Percentiles rank a stretch among this genome's conserved stretches.
phyloP scores from a whole-genome alignment of 768 basidiomycete genomes.

The Candolleomyces eurysporus region DNA sequence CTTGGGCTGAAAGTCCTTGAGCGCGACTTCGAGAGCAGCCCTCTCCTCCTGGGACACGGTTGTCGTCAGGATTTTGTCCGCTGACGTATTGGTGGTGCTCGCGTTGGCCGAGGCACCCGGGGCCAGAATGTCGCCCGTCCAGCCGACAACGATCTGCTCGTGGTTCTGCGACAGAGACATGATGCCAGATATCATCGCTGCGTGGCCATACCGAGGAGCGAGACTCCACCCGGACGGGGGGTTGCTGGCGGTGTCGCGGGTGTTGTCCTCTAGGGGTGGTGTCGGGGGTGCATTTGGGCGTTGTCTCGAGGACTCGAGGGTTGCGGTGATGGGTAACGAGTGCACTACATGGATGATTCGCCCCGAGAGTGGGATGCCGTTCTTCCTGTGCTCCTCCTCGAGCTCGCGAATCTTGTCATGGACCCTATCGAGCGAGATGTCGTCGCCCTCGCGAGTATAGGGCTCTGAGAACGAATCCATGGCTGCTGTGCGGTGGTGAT shows the following conservation, averaged over 20 bases:
- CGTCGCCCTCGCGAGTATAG: constrained; percentile 60
- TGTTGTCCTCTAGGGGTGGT: constrained; percentile 44
- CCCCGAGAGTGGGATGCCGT: constrained; percentile 76
- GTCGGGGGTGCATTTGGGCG: constrained; percentile 76
- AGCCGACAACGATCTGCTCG: constrained; percentile 90
- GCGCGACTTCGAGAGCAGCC: constrained; percentile 59
- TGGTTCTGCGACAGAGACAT: constrained; percentile 78
- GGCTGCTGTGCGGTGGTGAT: neutral
- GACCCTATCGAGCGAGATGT: constrained; percentile 70
- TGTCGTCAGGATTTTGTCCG: constrained; percentile 44
- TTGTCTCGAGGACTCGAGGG: constrained; percentile 48
- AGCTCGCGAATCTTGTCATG: constrained; percentile 68
- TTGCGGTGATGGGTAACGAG: constrained; percentile 77
- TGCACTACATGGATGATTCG: constrained; percentile 92
- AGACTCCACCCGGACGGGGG: constrained; percentile 63
- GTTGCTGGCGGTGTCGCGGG: constrained; percentile 39
- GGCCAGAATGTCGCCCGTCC: constrained; percentile 86
- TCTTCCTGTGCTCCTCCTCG: constrained; percentile 67
- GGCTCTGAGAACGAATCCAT: constrained; percentile 80
- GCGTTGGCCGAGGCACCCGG: constrained; percentile 23
- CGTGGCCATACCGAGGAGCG: constrained; percentile 79
- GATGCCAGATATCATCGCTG: constrained; percentile 94
- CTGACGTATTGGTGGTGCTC: constrained; percentile 6
- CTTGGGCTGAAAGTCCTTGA: constrained; percentile 59
- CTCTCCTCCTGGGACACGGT: constrained; percentile 62